phyloP scores from a whole-genome alignment of 1,284 basidiomycete genomes.

The Cryptococcus sp. region DNA sequence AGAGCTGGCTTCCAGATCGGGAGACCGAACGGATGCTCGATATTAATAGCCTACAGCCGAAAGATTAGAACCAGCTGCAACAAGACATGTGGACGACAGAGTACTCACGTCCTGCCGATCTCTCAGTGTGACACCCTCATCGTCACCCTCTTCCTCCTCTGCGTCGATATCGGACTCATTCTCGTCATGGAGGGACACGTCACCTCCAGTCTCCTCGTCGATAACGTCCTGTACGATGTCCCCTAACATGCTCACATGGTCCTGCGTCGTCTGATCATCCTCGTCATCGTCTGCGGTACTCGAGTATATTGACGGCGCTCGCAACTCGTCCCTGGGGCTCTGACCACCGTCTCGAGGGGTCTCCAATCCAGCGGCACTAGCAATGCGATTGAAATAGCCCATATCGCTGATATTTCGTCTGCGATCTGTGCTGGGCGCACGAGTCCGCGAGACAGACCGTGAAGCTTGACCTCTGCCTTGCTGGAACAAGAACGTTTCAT shows the following conservation, averaged over 20 bases:
- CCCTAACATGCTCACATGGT: slow-evolving; percentile 25
- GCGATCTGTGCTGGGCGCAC: slow-evolving; percentile 20
- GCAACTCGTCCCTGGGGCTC: slow-evolving; percentile 26
- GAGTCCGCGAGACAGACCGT: slow-evolving; percentile 27
- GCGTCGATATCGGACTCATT: slow-evolving; percentile 36
- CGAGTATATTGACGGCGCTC: slow-evolving; percentile 31
- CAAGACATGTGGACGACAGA: not conserved
- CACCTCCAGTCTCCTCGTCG: slow-evolving; percentile 30
- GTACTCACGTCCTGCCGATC: slow-evolving; percentile 85
- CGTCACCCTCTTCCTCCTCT: slow-evolving; percentile 60
- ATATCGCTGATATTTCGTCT: slow-evolving; percentile 9
- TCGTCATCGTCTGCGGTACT: slow-evolving; percentile 36
- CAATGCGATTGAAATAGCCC: slow-evolving; percentile 30
- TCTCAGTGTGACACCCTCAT: slow-evolving; percentile 86
- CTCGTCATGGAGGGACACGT: slow-evolving; percentile 23
- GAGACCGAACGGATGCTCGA: slow-evolving; percentile 98
- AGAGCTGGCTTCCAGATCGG: slow-evolving; percentile 99
- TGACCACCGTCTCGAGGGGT: slow-evolving; percentile 28
- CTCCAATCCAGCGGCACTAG: slow-evolving; percentile 25
- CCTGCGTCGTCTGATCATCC: slow-evolving; percentile 25
- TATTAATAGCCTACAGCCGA: slow-evolving; percentile 71
- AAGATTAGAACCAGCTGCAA: not conserved
- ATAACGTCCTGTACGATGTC: slow-evolving; percentile 36
- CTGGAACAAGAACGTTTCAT: slow-evolving; percentile 19
- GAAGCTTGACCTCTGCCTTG: slow-evolving; percentile 17